Conservation (phyloP, 345 rosid species). For the Arabidopsis arenosa region DNA sequence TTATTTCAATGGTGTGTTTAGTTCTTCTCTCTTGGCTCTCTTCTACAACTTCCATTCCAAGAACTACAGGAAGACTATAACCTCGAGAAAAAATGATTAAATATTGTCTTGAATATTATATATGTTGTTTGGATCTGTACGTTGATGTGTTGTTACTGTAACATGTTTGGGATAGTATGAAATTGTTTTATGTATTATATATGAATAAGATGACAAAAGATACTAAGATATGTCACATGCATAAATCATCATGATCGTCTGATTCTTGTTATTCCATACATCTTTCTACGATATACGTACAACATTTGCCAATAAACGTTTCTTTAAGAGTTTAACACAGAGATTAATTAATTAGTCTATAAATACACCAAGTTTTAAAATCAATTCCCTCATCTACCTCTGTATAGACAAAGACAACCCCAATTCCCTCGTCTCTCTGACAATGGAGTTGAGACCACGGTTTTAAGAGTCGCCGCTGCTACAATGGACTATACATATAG, state of each 20-base stretch:
- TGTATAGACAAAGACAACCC: no score
- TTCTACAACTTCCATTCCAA: conserved; percentile 64
- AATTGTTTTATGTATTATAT: not conserved
- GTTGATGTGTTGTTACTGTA: not conserved
- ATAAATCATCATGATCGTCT: not conserved
- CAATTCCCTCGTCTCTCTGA: not conserved
- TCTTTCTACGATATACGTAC: not conserved
- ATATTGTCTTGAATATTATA: not conserved
- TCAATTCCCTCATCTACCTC: no score
- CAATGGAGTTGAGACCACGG: not conserved
- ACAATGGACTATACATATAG: no score
- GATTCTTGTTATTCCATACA: not conserved
- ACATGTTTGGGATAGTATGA: not conserved
- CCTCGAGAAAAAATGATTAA: not conserved
- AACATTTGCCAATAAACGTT: not conserved
- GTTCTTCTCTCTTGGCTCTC: conserved; percentile 66
- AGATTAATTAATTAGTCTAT: not conserved
- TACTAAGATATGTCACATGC: not conserved
- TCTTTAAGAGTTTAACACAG: not conserved
- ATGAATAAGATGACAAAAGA: conserved; percentile 19
- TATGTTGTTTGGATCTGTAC: not conserved
- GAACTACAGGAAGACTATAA: conserved; percentile 47
- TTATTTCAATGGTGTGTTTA: conserved; percentile 66
- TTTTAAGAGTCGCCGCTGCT: not conserved
- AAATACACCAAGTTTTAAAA: not conserved